Percentiles rank a stretch among this genome's conserved stretches.
phyloP scores from a whole-genome alignment of 2,329 filamentous ascomycete genomes.

The Conoideocrella luteorostrata region DNA sequence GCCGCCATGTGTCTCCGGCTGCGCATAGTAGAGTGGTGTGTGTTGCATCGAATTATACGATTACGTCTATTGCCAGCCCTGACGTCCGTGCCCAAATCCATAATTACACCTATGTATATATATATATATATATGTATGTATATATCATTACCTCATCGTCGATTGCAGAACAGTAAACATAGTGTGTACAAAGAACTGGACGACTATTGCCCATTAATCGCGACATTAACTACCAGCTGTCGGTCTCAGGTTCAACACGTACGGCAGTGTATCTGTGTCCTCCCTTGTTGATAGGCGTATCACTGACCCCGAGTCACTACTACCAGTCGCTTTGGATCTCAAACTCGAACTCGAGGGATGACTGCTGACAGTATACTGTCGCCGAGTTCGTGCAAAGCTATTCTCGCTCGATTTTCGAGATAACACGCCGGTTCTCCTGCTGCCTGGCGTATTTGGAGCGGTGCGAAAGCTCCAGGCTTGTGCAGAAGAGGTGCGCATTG shows the following conservation, averaged over 20 bases:
- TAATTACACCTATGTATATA: too few species aligned
- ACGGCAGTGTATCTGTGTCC: constrained; percentile 26
- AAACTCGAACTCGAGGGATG: constrained; percentile 33
- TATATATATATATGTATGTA: too few species aligned
- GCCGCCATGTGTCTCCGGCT: too few species aligned
- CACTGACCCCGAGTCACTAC: constrained; percentile 34
- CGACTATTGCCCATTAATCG: too few species aligned
- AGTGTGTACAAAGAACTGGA: too few species aligned
- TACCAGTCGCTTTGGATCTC: constrained; percentile 29
- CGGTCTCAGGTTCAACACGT: constrained; percentile 29
- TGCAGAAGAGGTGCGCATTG: constrained; percentile 34
- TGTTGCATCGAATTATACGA: too few species aligned
- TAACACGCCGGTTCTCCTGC: constrained; percentile 29
- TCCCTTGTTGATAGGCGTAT: constrained; percentile 40
- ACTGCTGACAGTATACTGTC: constrained; percentile 31
- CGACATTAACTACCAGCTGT: constrained; percentile 16
- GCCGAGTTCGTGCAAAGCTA: constrained; percentile 37
- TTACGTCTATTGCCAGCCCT: too few species aligned
- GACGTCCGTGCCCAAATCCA: too few species aligned
- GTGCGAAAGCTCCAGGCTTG: constrained; percentile 42
- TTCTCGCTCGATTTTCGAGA: constrained; percentile 31
- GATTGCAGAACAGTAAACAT: too few species aligned
- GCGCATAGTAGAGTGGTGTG: too few species aligned
- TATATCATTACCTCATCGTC: too few species aligned
- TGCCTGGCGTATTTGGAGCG: constrained; percentile 47